Conservation (phyloP, 768 basidiomycete genomes). For the Trametes cubensis region DNA sequence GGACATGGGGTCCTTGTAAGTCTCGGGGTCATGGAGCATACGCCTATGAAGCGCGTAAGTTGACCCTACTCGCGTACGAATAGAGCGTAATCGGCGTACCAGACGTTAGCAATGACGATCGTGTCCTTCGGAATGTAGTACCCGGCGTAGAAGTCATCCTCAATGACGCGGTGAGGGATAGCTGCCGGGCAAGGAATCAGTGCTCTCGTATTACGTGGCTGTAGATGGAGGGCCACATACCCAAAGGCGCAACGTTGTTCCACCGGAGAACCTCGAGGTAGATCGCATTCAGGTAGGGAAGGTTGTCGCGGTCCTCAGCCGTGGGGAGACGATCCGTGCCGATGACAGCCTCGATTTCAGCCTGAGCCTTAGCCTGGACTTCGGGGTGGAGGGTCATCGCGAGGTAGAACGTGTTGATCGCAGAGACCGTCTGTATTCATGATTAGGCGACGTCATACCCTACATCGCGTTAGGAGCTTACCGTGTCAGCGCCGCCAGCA, state of each 20-base stretch:
- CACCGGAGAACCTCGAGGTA: constrained; percentile 34
- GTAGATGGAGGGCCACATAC: constrained; percentile 2
- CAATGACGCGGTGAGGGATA: constrained; percentile 35
- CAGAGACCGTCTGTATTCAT: constrained; percentile 30
- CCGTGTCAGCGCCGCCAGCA: constrained; percentile 42
- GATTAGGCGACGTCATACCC: not conserved
- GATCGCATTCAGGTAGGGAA: constrained; percentile 34
- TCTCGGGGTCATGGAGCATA: constrained; percentile 36
- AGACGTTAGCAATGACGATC: constrained; percentile 39
- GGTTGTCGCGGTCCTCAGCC: constrained; percentile 27
- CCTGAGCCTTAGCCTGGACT: constrained; percentile 34
- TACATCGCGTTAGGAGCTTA: constrained; percentile 22
- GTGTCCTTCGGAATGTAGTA: constrained; percentile 40
- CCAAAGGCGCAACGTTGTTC: constrained; percentile 34
- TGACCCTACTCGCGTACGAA: not conserved
- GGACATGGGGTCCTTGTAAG: constrained; percentile 36
- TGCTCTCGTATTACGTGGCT: too few relatives aligned
- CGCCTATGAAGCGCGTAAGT: constrained; percentile 4
- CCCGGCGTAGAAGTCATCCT: constrained; percentile 39
- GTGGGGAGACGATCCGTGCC: constrained; percentile 33
- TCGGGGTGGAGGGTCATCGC: constrained; percentile 38
- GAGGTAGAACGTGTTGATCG: constrained; percentile 35
- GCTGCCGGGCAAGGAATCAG: constrained; percentile 10
- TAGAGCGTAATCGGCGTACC: constrained; percentile 25
- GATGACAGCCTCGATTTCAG: constrained; percentile 36